Base-by-base conservation (phyloP, 805 yeast species). In the Cyberlindnera euphorbiiphila region DNA sequence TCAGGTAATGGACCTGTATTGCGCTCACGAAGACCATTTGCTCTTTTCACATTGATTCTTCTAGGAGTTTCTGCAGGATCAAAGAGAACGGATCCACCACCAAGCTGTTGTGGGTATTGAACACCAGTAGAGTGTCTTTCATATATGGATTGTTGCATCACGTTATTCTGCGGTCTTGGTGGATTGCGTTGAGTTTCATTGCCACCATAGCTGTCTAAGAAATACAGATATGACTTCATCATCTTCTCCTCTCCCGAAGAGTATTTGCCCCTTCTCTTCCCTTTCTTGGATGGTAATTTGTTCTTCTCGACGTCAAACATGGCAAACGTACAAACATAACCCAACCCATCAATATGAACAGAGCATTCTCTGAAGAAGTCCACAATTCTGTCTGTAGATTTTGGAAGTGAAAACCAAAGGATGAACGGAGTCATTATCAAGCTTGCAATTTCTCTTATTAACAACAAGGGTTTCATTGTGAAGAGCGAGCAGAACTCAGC, bases 301-400 rank as follows among this genome's bases (percentile, higher is more conserved):
- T 72, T 70, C 46, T 76, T 76, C 43, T 81, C 88, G 45, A 83
- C 77, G 48, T 86, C 82, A 62, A 93, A 93, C 80, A 86, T 85
- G 2, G 98, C 98, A 69, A 81, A 87, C 21, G 86, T 81, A 56
- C 98, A 91, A 25, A 93, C 95, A 54, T 89, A 83, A 0, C 98
- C 99, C 27, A 93, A 66, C 0, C 96, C 98, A 63, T 89, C 97
- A 32, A 89, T 86, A 57, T 91, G 93, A 10, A 88, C 80, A 10
- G 95, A 80, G 49, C 76, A 82, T 42, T 91, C 97, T 39, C 98
- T 66, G 59, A 91, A 86, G 54, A 93, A 93, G 55, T 93, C 98
- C 22, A 93, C 75, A 30, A 93, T 83, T 19, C 76, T 69, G 20
- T 84, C 89, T 11, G 91, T 68, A 18, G 78, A 71, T 34, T 72